Evolutionary conservation across 177 flowering plant species (phyloP).

Genomic region (Vitis hybrid): DNA sequence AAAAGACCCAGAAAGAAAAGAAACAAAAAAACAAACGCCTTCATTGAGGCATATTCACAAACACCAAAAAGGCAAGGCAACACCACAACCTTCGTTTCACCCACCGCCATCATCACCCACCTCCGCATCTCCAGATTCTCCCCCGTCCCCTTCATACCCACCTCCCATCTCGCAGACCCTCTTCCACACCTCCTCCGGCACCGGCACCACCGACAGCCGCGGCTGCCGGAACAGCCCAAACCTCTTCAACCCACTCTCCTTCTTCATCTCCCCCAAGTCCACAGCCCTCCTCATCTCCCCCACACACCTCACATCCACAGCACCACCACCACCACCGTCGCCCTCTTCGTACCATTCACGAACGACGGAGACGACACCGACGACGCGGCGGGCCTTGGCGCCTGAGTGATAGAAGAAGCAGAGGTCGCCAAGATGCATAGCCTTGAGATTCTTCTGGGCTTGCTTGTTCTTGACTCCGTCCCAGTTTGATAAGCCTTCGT

Average conservation of each 20-base stretch:
- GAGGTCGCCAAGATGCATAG: conserved; percentile 65
- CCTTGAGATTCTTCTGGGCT: conserved; percentile 77
- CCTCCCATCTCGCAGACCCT: conserved; percentile 72
- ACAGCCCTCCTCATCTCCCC: conserved; percentile 79
- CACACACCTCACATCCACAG: conserved; percentile 70
- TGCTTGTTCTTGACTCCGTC: conserved; percentile 93
- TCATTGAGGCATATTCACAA: conserved; percentile 6
- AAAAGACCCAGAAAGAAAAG: no score
- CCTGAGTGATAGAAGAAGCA: conserved; percentile 98
- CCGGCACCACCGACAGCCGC: conserved; percentile 84
- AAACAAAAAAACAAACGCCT: no score
- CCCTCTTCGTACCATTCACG: conserved; percentile 61
- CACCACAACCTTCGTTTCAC: no score
- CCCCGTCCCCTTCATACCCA: conserved; percentile 56
- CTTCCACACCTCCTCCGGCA: conserved; percentile 56
- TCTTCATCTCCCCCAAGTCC: conserved; percentile 81
- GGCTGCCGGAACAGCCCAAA: conserved; percentile 72
- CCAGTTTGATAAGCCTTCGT: conserved; percentile 66
- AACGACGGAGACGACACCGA: conserved; percentile 73
- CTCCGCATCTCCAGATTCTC: not conserved
- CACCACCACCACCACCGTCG: conserved; percentile 39
- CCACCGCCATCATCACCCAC: conserved; percentile 6
- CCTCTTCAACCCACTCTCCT: conserved; percentile 53
- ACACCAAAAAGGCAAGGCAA: conserved; percentile 1
- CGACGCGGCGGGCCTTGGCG: conserved; percentile 57